phyloP scores from a whole-genome alignment of 1,284 basidiomycete species.

The Moesziomyces sp. region DNA sequence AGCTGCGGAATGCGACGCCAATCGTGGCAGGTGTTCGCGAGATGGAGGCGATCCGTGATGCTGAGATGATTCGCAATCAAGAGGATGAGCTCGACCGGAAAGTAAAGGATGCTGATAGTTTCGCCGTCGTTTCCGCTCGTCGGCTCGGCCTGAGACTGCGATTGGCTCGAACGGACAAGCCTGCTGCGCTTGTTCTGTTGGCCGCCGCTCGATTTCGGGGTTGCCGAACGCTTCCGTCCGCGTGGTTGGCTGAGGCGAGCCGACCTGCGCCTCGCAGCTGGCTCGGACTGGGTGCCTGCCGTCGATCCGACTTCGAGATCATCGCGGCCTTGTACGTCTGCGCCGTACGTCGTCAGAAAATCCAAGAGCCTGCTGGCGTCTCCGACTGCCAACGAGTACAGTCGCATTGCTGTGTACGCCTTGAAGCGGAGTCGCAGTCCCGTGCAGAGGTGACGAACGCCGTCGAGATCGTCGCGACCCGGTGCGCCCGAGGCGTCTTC shows the following conservation, averaged over 20 bases:
- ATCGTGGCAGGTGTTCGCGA: slow-evolving; percentile 14
- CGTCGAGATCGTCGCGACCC: slow-evolving; percentile 6
- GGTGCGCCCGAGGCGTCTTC: slow-evolving; percentile 9
- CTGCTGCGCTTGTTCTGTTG: too few relatives aligned
- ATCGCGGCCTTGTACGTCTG: slow-evolving; percentile 10
- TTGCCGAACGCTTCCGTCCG: too few relatives aligned
- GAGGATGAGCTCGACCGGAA: slow-evolving; percentile 15
- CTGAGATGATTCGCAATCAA: slow-evolving; percentile 2
- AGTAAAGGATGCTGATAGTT: not conserved
- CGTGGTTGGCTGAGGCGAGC: too few relatives aligned
- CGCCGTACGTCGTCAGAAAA: slow-evolving; percentile 3
- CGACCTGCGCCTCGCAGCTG: too few relatives aligned
- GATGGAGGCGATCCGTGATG: slow-evolving; percentile 10
- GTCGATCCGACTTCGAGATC: not conserved
- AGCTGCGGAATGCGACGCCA: slow-evolving; percentile 16
- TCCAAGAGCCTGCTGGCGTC: slow-evolving; percentile 10
- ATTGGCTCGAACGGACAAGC: too few relatives aligned
- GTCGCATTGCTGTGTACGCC: slow-evolving; percentile 11
- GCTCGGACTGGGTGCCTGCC: too few relatives aligned
- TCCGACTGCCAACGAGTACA: slow-evolving; percentile 3
- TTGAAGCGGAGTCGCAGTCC: slow-evolving; percentile 7
- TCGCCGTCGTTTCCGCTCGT: too few relatives aligned
- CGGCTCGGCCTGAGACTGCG: too few relatives aligned
- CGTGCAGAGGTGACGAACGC: slow-evolving; percentile 7
- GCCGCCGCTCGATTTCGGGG: too few relatives aligned